Evolutionary conservation across 2,329 filamentous ascomycete genomes (phyloP).

Genomic region (Hypoxylon sp.): DNA sequence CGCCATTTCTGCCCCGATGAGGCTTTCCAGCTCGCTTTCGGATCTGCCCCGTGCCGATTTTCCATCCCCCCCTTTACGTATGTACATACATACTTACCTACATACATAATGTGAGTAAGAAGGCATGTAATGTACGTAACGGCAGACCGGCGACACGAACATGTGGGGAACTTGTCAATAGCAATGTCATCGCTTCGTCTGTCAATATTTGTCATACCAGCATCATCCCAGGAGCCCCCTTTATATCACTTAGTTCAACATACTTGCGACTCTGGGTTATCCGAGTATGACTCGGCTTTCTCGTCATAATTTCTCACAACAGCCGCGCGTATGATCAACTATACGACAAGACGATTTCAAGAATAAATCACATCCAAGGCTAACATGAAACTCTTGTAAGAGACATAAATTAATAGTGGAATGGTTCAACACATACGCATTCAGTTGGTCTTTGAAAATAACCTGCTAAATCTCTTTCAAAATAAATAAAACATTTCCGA

Average conservation of each 20-base stretch:
- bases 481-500: conserved; percentile 9
- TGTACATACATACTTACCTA: no score
- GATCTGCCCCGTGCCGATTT: no score
- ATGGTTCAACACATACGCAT: conserved; percentile 17
- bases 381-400: no score
- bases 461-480: conserved; percentile 5
- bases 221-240: conserved; percentile 18
- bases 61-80: background rate
- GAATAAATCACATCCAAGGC: no score
- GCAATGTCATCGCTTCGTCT: conserved; percentile 6
- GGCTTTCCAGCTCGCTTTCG: no score
- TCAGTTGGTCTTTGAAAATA: conserved; percentile 14
- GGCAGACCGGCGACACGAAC: conserved; percentile 18
- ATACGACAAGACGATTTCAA: no score
- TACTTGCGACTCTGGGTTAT: no score
- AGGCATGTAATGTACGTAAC: conserved; percentile 2
- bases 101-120: background rate
- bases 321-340: no score
- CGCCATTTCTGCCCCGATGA: no score
- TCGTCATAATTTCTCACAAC: conserved; percentile 10
- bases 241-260: no score
- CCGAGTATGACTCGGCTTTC: conserved; percentile 7
- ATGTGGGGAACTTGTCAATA: conserved; percentile 19
- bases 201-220: conserved; percentile 16
- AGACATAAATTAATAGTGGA: no score